phyloP scores from a whole-genome alignment of 1,284 basidiomycete genomes.

The Sphagnurus paluster region DNA sequence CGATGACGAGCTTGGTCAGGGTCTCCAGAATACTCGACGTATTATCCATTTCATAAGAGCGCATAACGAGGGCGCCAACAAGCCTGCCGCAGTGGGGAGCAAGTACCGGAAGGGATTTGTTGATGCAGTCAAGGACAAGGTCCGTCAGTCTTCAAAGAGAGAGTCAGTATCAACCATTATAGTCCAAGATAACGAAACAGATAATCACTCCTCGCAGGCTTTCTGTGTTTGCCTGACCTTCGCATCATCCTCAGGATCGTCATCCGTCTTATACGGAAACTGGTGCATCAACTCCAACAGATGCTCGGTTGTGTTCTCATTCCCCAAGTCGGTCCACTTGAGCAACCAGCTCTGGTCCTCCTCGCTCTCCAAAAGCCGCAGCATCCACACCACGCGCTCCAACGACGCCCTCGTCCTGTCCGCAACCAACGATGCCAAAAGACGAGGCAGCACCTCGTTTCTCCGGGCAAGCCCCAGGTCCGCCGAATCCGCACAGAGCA shows the following conservation, averaged over 20 bases:
- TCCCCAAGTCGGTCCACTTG: conserved; percentile 13
- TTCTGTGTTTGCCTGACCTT: neutral
- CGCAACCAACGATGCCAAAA: conserved; percentile 12
- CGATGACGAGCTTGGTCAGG: neutral
- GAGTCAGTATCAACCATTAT: neutral
- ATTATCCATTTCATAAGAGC: neutral
- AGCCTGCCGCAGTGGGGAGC: conserved; percentile 9
- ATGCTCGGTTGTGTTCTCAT: conserved; percentile 12
- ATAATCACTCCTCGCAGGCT: neutral
- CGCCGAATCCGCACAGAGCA: conserved; percentile 15
- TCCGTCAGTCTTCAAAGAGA: conserved; percentile 1
- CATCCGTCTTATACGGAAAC: conserved; percentile 2
- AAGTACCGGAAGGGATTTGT: conserved; percentile 10
- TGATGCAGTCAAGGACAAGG: conserved; percentile 7
- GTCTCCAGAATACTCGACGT: neutral
- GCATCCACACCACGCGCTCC: conserved; percentile 13
- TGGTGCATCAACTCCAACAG: conserved; percentile 4
- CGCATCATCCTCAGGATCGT: neutral
- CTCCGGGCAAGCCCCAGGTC: conserved; percentile 11
- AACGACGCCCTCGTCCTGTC: conserved; percentile 15
- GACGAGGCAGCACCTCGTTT: conserved; percentile 9
- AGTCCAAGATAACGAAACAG: neutral
- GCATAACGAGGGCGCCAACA: conserved; percentile 13
- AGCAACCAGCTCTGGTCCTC: conserved; percentile 6
- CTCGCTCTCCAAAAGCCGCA: conserved; percentile 10